Percentiles rank a stretch among this genome's conserved stretches.
These are phyloP conservation scores for Suhomyces ambrosiae DNA, from an alignment of 1,139 yeast species.

Conservation along the genomic window DNA sequence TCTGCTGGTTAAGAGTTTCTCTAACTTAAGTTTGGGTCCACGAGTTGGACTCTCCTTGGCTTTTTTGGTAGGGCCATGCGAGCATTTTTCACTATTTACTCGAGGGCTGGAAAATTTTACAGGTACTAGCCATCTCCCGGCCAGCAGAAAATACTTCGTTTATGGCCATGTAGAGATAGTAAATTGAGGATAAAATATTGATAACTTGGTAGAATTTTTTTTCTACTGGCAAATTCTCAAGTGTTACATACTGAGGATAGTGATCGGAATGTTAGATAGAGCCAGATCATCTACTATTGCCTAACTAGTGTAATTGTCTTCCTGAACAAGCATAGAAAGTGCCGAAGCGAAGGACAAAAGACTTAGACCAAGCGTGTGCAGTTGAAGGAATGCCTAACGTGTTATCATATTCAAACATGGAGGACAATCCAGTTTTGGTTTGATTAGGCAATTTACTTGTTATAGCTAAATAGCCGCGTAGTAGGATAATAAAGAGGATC, in stretches of 20 bases:
- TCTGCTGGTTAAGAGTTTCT: too few species aligned
- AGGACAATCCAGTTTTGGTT: background rate
- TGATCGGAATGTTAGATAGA: conserved; percentile 1
- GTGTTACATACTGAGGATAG: background rate
- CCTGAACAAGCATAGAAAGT: background rate
- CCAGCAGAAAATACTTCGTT: background rate
- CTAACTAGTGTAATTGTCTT: too few species aligned
- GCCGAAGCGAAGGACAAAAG: background rate
- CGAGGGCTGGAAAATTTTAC: too few species aligned
- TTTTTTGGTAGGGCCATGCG: too few species aligned
- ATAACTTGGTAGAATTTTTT: background rate
- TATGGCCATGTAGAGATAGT: too few species aligned
- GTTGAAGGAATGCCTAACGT: background rate
- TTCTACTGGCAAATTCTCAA: background rate
- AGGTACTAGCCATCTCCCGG: too few species aligned
- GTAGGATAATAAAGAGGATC: background rate
- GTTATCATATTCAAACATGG: background rate
- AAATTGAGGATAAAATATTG: too few species aligned
- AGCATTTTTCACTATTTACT: too few species aligned
- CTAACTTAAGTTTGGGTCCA: too few species aligned
- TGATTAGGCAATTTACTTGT: too few species aligned
- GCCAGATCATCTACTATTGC: background rate
- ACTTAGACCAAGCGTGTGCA: background rate
- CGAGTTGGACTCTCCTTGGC: too few species aligned
- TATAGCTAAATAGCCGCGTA: background rate